Conservation (phyloP, 768 basidiomycete species). For the Omphalotus guepiniiformis region DNA sequence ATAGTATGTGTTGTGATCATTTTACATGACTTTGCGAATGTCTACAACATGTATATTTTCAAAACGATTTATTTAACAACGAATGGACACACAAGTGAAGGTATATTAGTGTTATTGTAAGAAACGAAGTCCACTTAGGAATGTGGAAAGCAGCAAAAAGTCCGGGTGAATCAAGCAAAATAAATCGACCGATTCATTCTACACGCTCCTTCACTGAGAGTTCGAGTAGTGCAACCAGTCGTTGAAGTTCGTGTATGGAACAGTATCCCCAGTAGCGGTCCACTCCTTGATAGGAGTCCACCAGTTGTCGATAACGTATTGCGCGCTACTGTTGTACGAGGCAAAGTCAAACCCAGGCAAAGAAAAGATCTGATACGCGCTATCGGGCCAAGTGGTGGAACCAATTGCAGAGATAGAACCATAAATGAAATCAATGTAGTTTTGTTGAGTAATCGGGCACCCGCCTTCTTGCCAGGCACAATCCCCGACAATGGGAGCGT, state of each 20-base stretch:
- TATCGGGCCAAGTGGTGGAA: background rate
- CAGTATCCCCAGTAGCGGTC: conserved; percentile 10
- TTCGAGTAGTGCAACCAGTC: conserved; percentile 10
- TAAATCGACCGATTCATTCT: too few relatives aligned
- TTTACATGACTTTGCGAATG: too few relatives aligned
- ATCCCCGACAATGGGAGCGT: conserved; percentile 17
- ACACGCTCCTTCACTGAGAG: background rate
- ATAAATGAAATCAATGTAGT: conserved; percentile 16
- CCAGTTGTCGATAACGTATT: conserved; percentile 7
- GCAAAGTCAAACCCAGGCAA: background rate
- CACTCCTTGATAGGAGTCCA: conserved; percentile 5
- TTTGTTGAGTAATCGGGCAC: conserved; percentile 18
- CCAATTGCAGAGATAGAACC: conserved; percentile 9
- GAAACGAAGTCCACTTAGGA: too few relatives aligned
- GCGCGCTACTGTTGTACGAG: background rate
- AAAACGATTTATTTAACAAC: too few relatives aligned
- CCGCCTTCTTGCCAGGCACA: conserved; percentile 14
- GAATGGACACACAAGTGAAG: too few relatives aligned
- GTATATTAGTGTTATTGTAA: too few relatives aligned
- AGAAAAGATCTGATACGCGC: background rate
- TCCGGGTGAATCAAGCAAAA: too few relatives aligned
- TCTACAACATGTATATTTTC: too few relatives aligned
- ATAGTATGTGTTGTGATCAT: too few relatives aligned
- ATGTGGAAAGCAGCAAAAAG: too few relatives aligned
- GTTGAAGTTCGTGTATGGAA: conserved; percentile 9